These are phyloP conservation scores for Penicillium palitans DNA, from an alignment of 2,329 filamentous ascomycete species.

Conservation along the genomic window DNA sequence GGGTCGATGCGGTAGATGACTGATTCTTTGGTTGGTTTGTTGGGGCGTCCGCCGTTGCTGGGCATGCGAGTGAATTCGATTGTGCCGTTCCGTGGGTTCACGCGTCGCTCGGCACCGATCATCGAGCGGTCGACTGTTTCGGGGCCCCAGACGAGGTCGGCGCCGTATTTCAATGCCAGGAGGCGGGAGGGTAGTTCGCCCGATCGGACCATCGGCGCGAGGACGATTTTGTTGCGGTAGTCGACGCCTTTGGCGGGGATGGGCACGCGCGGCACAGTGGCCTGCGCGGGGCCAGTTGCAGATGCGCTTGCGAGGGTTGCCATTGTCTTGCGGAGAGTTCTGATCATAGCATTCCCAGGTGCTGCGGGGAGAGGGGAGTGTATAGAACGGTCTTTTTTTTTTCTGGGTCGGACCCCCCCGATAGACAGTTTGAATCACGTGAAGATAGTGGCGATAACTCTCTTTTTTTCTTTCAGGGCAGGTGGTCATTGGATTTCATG, in stretches of 20 bases:
- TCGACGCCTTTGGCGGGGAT: constrained; percentile 88
- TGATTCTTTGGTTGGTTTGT: constrained; percentile 53
- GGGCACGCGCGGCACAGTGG: constrained; percentile 65
- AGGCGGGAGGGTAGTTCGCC: constrained; percentile 90
- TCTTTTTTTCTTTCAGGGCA: not conserved
- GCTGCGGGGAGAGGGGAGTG: constrained; percentile 2
- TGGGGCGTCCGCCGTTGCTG: constrained; percentile 61
- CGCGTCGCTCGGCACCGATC: constrained; percentile 77
- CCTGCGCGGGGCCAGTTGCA: constrained; percentile 26
- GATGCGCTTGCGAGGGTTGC: constrained; percentile 36
- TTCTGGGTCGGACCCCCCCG: constrained; percentile 5
- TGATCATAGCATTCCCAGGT: constrained; percentile 42
- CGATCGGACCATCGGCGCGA: constrained; percentile 97
- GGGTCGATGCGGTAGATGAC: constrained; percentile 85
- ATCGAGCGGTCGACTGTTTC: constrained; percentile 92
- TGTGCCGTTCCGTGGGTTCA: constrained; percentile 73
- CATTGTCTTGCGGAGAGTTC: constrained; percentile 56
- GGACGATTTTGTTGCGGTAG: constrained; percentile 89
- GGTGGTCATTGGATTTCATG: not conserved
- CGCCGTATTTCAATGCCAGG: constrained; percentile 87
- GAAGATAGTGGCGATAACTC: constrained; percentile 13
- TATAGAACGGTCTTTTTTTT: constrained; percentile 8
- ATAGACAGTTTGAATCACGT: constrained; percentile 11
- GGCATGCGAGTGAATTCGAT: constrained; percentile 81
- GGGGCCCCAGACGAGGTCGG: constrained; percentile 95